Evolutionary conservation across 2,329 filamentous ascomycete genomes (phyloP).

Genomic region (Fusarium oxysporum): DNA sequence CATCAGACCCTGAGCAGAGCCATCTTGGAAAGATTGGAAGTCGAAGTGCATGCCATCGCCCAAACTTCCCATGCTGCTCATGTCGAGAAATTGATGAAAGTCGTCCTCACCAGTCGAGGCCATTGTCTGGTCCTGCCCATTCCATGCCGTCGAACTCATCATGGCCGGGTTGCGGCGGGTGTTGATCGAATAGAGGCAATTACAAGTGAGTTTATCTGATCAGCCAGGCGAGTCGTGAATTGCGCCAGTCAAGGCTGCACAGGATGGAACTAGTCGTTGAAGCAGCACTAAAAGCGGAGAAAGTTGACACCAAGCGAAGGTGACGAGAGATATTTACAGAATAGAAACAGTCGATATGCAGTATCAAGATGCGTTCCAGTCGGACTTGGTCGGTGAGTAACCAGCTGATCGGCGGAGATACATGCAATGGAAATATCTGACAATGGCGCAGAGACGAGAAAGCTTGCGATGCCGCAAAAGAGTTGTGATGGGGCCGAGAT

Average conservation of each 20-base stretch:
- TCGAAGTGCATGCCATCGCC: conserved; percentile 68
- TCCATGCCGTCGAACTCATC: conserved; percentile 68
- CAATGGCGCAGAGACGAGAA: conserved; percentile 17
- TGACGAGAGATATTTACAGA: conserved; percentile 13
- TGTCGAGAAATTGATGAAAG: conserved; percentile 73
- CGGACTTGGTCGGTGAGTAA: conserved; percentile 3
- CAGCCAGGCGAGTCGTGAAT: conserved; percentile 10
- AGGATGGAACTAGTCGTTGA: conserved; percentile 3
- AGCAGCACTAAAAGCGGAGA: conserved; percentile 32
- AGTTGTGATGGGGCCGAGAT: neutral
- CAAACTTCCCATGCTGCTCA: conserved; percentile 66
- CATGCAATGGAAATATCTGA: conserved; percentile 33
- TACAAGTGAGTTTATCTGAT: conserved; percentile 15
- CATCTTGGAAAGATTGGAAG: conserved; percentile 66
- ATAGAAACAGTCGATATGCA: conserved; percentile 11
- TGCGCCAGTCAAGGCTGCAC: conserved; percentile 21
- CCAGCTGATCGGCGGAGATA: conserved; percentile 29
- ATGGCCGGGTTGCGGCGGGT: conserved; percentile 48
- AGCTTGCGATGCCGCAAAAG: conserved; percentile 24
- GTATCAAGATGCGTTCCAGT: conserved; percentile 33
- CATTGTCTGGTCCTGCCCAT: conserved; percentile 67
- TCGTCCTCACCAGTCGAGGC: conserved; percentile 66
- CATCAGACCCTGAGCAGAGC: conserved; percentile 50
- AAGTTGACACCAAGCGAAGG: neutral
- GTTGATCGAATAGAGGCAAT: conserved; percentile 24